Conservation (phyloP, 2,329 filamentous ascomycete species). For the Monosporascus sp. region DNA sequence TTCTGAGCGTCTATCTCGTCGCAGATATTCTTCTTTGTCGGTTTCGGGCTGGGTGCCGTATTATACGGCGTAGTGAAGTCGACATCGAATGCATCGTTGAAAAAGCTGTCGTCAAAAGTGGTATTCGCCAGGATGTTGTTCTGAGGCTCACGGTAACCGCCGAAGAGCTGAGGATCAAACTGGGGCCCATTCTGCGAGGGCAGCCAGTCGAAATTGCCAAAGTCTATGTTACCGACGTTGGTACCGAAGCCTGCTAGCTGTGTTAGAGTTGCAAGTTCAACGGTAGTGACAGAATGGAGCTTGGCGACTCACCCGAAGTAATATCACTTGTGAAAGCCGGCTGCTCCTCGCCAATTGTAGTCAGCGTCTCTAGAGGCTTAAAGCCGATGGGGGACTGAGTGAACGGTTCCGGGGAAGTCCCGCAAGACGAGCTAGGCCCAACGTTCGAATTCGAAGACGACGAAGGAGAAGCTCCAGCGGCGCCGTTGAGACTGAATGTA, state of each 20-base stretch:
- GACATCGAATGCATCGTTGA: slow-evolving; percentile 72
- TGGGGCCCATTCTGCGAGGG: slow-evolving; percentile 75
- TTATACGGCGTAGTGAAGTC: slow-evolving; percentile 83
- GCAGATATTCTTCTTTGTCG: slow-evolving; percentile 59
- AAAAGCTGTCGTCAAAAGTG: slow-evolving; percentile 65
- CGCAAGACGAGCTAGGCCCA: slow-evolving; percentile 61
- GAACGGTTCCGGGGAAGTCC: slow-evolving; percentile 71
- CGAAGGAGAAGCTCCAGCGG: slow-evolving; percentile 60
- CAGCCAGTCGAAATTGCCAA: slow-evolving; percentile 65
- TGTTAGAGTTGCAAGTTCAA: neutral
- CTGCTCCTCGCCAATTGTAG: slow-evolving; percentile 63
- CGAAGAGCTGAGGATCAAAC: slow-evolving; percentile 89
- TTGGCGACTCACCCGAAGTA: slow-evolving; percentile 45
- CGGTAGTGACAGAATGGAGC: slow-evolving; percentile 31
- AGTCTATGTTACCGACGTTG: slow-evolving; percentile 38
- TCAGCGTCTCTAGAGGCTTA: slow-evolving; percentile 57
- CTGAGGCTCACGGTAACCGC: slow-evolving; percentile 86
- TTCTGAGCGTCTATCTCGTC: slow-evolving; percentile 72
- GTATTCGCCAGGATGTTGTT: slow-evolving; percentile 67
- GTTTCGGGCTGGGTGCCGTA: slow-evolving; percentile 42
- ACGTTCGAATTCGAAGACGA: slow-evolving; percentile 56
- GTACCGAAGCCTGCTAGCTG: slow-evolving; percentile 25
- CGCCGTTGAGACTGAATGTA: slow-evolving; percentile 41
- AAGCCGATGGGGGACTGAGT: slow-evolving; percentile 65
- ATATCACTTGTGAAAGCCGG: slow-evolving; percentile 35